Evolutionary conservation across 495 filamentous ascomycete genomes (phyloP).

Genomic region (Trichoderma orchidacearum): DNA sequence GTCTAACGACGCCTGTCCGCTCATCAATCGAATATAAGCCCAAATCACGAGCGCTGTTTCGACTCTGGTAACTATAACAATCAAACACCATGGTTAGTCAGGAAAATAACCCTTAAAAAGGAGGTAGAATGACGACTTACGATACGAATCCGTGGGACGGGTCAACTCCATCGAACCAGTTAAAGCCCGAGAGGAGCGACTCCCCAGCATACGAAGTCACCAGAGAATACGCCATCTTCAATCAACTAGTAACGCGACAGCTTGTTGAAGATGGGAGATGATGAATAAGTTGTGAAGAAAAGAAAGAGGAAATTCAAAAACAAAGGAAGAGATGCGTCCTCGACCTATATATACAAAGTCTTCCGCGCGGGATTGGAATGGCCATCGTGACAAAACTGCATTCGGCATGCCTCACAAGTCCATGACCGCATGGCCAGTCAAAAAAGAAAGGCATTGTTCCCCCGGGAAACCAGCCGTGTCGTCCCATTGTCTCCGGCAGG

Average conservation of each 20-base stretch:
- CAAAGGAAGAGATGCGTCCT: not conserved
- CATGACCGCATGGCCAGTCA: no score
- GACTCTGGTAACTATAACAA: constrained; percentile 34
- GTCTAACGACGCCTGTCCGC: constrained; percentile 32
- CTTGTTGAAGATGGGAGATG: not conserved
- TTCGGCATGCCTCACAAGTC: not conserved
- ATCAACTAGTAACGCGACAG: not conserved
- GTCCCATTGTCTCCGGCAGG: not conserved
- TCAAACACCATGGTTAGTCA: not conserved
- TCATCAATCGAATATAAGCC: constrained; percentile 5
- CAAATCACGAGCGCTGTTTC: constrained; percentile 31
- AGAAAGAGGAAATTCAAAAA: not conserved
- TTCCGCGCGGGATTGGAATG: no score
- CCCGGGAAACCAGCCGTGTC: not conserved
- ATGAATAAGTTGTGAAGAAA: no score
- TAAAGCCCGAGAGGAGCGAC: constrained; percentile 1
- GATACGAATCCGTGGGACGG: constrained; percentile 52
- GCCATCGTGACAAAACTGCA: no score
- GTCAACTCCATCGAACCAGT: constrained; percentile 25
- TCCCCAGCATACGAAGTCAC: not conserved
- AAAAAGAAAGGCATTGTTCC: not conserved
- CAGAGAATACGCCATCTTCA: constrained; percentile 1
- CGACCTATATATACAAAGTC: no score
- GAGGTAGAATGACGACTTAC: not conserved
- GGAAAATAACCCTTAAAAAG: not conserved